Evolutionary conservation across 306 rosid genomes (phyloP).

Genomic region (Sicyos baderoa): DNA sequence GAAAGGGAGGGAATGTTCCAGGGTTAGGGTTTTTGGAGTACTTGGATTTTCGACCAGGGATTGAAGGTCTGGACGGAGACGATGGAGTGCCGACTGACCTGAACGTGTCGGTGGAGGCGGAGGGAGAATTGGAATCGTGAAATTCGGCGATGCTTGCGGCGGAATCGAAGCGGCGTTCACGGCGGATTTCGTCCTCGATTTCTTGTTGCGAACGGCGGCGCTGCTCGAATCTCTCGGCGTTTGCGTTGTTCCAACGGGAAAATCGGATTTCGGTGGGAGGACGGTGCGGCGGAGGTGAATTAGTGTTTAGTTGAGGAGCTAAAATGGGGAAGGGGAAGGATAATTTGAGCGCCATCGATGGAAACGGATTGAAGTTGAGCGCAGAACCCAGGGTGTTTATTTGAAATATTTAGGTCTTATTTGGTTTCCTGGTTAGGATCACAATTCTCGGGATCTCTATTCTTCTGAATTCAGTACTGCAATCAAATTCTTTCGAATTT

Average conservation of each 20-base stretch:
- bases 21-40: constrained; percentile 46
- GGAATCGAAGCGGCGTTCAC: constrained; percentile 53
- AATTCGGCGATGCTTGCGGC: constrained; percentile 27
- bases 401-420: too few relatives aligned
- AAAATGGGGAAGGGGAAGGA: constrained; percentile 42
- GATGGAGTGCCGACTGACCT: constrained; percentile 58
- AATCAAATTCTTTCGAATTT: too few relatives aligned
- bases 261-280: constrained; percentile 41
- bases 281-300: constrained; percentile 23
- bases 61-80: constrained; percentile 54
- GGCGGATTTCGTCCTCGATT: constrained; percentile 66
- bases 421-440: too few relatives aligned
- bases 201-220: constrained; percentile 50
- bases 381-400: too few relatives aligned
- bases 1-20: constrained; percentile 47
- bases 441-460: too few relatives aligned
- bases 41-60: constrained; percentile 58
- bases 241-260: constrained; percentile 65
- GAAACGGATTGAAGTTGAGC: background rate
- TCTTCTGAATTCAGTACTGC: too few relatives aligned
- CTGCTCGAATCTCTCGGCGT: constrained; percentile 53
- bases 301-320: constrained; percentile 29
- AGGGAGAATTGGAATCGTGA: constrained; percentile 14
- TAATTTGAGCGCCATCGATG: constrained; percentile 55
- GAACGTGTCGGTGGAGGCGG: constrained; percentile 20